A percentile compares a stretch with the other conserved stretches of the same genome.
These are phyloP conservation scores for Solanum chilense DNA, from an alignment of 257 asterid species.

Conservation along the genomic window DNA sequence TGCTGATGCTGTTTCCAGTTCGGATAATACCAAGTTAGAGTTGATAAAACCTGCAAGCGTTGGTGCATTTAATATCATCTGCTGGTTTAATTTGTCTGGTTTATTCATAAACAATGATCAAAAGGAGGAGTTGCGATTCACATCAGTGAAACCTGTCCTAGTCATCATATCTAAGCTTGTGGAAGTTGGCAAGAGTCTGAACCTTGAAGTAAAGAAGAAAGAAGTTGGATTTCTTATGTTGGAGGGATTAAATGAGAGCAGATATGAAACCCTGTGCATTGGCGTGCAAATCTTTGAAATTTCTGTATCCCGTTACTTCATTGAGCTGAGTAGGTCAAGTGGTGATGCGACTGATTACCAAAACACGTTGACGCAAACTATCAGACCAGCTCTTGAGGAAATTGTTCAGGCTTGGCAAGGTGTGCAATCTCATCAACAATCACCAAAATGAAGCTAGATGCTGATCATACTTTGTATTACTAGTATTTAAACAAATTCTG, in stretches of 20 bases:
- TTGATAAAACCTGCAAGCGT: slow-evolving; percentile 20
- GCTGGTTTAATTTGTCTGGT: slow-evolving; percentile 69
- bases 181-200: slow-evolving; percentile 30
- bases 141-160: slow-evolving; percentile 26
- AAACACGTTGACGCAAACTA: slow-evolving; percentile 23
- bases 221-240: slow-evolving; percentile 27
- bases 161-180: slow-evolving; percentile 42
- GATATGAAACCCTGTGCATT: slow-evolving; percentile 25
- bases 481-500: background rate
- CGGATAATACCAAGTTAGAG: slow-evolving; percentile 13
- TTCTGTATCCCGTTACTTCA: slow-evolving; percentile 36
- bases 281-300: slow-evolving; percentile 40
- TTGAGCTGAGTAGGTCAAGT: slow-evolving; percentile 48
- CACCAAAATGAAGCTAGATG: background rate
- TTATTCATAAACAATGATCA: slow-evolving; percentile 48
- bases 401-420: slow-evolving; percentile 52
- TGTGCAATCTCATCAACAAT: slow-evolving; percentile 8
- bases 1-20: background rate
- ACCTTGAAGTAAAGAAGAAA: slow-evolving; percentile 41
- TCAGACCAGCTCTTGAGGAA: slow-evolving; percentile 28
- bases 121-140: slow-evolving; percentile 59
- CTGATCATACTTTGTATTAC: background rate
- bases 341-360: slow-evolving; percentile 50
- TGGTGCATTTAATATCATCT: slow-evolving; percentile 70
- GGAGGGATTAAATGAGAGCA: slow-evolving; percentile 21